Percentiles rank a stretch among this genome's conserved stretches.
phyloP scores from a whole-genome alignment of 2,329 filamentous ascomycete genomes.

The Talaromyces sp. region DNA sequence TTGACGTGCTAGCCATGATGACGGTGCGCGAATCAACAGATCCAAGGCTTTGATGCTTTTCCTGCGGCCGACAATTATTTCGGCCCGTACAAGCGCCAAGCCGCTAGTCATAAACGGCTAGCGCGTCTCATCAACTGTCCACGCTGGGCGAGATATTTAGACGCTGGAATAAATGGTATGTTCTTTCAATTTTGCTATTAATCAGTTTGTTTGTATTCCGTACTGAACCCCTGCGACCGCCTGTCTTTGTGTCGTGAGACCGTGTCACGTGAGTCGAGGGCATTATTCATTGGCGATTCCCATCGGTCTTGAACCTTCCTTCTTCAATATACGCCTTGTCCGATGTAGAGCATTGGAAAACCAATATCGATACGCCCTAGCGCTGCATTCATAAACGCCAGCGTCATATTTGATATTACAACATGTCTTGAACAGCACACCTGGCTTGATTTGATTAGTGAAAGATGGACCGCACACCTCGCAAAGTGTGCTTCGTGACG shows the following conservation, averaged over 20 bases:
- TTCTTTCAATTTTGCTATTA: neutral
- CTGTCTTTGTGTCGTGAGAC: neutral
- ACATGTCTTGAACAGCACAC: neutral
- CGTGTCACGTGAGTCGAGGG: neutral
- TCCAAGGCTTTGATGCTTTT: slow-evolving; percentile 15
- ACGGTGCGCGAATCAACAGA: neutral
- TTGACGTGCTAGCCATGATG: slow-evolving; percentile 34
- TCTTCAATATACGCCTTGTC: neutral
- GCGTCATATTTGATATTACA: neutral
- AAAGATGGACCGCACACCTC: slow-evolving; percentile 12
- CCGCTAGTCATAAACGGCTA: neutral
- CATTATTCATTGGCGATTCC: neutral
- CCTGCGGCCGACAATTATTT: slow-evolving; percentile 10
- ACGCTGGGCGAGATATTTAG: neutral
- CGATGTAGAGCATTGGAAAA: neutral
- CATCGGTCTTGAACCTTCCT: neutral
- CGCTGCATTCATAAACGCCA: neutral
- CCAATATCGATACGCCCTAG: neutral
- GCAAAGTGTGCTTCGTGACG: slow-evolving; percentile 70
- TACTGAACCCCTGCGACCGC: neutral
- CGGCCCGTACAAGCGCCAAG: neutral
- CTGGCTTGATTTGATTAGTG: neutral
- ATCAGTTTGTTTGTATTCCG: neutral
- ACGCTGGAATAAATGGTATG: neutral
- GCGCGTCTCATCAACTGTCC: neutral